phyloP scores from a whole-genome alignment of 306 rosid genomes.

The Quercus mongolica region DNA sequence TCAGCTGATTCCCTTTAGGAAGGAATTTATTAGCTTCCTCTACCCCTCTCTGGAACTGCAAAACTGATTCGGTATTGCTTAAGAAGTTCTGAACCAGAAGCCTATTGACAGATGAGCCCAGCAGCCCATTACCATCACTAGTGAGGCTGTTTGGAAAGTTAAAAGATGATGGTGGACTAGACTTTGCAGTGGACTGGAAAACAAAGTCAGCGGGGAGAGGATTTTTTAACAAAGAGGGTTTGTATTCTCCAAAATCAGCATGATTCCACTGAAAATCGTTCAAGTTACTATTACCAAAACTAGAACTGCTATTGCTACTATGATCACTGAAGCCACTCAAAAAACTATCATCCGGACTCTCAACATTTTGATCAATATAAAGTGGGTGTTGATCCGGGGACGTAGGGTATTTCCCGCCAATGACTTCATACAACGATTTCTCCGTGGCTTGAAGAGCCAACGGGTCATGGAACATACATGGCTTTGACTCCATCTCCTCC shows the following conservation, averaged over 20 bases:
- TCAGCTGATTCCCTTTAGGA: slow-evolving; percentile 41
- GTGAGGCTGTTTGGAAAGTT: not conserved
- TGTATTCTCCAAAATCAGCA: slow-evolving; percentile 23
- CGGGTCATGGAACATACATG: slow-evolving; percentile 46
- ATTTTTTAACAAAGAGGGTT: slow-evolving; percentile 31
- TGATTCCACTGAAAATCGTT: slow-evolving; percentile 22
- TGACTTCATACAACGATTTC: slow-evolving; percentile 47
- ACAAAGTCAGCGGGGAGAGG: slow-evolving; percentile 38
- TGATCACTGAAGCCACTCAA: slow-evolving; percentile 22
- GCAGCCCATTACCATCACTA: slow-evolving; percentile 17
- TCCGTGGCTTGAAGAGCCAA: slow-evolving; percentile 50
- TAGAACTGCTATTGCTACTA: slow-evolving; percentile 15
- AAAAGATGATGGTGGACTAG: slow-evolving; percentile 18
- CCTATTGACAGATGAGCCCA: slow-evolving; percentile 26
- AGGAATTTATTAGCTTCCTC: slow-evolving; percentile 69
- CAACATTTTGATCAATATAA: slow-evolving; percentile 19
- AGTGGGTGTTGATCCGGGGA: slow-evolving; percentile 45
- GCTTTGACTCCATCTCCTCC: slow-evolving; percentile 54
- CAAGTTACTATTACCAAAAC: slow-evolving; percentile 22
- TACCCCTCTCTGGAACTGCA: slow-evolving; percentile 56
- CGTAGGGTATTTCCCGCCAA: slow-evolving; percentile 29
- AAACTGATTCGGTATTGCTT: slow-evolving; percentile 42
- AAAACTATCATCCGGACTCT: slow-evolving; percentile 35
- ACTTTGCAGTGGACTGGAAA: slow-evolving; percentile 40
- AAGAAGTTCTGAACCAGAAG: slow-evolving; percentile 22